Evolutionary conservation across 2,329 filamentous ascomycete species (phyloP), one percentile per base, ranked within the genome.

Genomic region (Diaporthe citriasiana): DNA sequence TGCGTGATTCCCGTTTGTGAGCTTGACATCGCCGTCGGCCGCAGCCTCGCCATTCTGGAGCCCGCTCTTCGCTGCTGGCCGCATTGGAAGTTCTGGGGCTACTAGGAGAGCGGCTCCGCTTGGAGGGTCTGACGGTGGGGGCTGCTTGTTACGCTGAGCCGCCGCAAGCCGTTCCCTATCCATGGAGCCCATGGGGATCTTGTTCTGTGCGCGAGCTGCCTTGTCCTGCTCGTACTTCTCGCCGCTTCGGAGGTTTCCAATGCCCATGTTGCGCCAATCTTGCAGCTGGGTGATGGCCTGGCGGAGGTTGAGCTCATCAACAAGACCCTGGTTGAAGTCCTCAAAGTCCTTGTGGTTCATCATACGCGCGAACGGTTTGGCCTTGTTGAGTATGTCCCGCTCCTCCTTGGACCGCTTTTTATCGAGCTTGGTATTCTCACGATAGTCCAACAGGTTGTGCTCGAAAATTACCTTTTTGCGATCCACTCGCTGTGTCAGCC

Each of bases 381-480:
- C 93, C 82, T 97, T 98, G 84, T 96, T 96, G 22, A 98, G 84
- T 19, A 98, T 84, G 70, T 98, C 97, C 71, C 93, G 91, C 82
- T 99, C 97, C 81, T 99, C 97, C 81, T 98, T 98, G 0, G 95
- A 97, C 45, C 95, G 91, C 84, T 95, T 98, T 89, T 98, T 99
- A 80, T 99, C 97, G 6, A 93, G 83, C 68, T 95, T 93, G 35
- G 90, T 93, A 81, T 98, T 98, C 82, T 98, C 97, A 76, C 95
- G 89, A 80, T 99, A 99, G 72, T 99, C 96, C 5, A 99, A 87
- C 38, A 99, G 87, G 75, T 94, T 94, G 83, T 99, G 97, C 81
- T 98, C 95, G 79, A 99, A 98, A 8, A 99, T 93, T 68, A 98
- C 93, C 85, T 97, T 97, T 84, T 99, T 99, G 59, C 97, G 90